Evolutionary conservation across 202 grass and related monocot species (phyloP).

Genomic region (Digitaria exilis): DNA sequence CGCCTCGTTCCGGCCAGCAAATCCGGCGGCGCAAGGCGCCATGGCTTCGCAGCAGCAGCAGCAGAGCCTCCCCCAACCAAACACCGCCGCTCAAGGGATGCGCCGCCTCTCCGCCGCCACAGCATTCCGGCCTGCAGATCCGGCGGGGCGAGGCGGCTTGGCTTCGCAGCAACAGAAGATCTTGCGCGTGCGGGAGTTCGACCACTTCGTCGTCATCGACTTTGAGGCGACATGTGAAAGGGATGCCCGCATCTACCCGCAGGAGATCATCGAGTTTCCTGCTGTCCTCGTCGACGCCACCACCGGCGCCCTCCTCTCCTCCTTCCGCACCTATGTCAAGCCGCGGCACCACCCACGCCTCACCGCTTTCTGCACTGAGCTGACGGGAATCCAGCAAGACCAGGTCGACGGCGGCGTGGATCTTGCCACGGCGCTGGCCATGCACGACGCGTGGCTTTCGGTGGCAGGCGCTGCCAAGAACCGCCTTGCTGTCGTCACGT

Average conservation of each 20-base stretch:
- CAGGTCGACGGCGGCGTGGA: constrained; percentile 43
- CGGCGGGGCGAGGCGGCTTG: neutral
- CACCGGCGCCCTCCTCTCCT: constrained; percentile 23
- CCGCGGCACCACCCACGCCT: constrained; percentile 32
- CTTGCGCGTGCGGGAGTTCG: neutral
- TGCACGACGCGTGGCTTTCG: too few species aligned
- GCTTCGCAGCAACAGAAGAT: neutral
- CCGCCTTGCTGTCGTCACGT: too few species aligned
- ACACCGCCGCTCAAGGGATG: neutral
- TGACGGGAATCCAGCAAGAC: constrained; percentile 36
- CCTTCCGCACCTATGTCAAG: constrained; percentile 45
- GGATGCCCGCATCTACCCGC: too few species aligned
- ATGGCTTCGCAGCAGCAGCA: neutral
- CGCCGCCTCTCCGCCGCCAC: neutral
- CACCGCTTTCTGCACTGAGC: constrained; percentile 44
- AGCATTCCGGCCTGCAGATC: neutral
- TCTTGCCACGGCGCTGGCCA: too few species aligned
- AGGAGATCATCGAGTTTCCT: too few species aligned
- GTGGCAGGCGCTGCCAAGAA: too few species aligned
- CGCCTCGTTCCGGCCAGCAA: neutral
- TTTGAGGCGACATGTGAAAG: too few species aligned
- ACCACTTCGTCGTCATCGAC: too few species aligned
- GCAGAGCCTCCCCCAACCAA: neutral
- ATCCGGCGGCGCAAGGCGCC: neutral
- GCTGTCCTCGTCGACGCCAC: too few species aligned